These are phyloP conservation scores for Thinopyrum elongatum DNA, from an alignment of 176 grass and related monocot genomes.

Conservation along the genomic window DNA sequence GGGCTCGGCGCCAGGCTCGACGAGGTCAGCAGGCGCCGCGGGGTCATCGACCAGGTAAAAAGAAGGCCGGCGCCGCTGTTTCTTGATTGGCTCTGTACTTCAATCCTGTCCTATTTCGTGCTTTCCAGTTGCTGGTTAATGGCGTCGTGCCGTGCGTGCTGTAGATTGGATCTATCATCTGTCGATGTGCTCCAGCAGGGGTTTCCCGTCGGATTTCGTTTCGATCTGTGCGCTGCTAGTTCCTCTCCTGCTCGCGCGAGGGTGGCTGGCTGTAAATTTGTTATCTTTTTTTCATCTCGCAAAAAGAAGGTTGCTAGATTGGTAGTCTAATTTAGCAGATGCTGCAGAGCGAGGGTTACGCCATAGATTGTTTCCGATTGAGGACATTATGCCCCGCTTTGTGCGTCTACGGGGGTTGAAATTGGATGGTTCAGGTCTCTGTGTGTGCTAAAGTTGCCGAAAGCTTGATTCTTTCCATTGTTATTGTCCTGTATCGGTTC, in stretches of 20 bases:
- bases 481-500: not conserved
- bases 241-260: not conserved
- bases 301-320: not conserved
- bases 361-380: not conserved
- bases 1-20: constrained; percentile 63
- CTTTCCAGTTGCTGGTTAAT: not conserved
- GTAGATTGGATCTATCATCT: constrained; percentile 28
- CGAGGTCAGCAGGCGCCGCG: constrained; percentile 21
- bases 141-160: not conserved
- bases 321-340: not conserved
- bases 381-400: not conserved
- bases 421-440: not conserved
- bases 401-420: not conserved
- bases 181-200: not conserved
- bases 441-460: not conserved
- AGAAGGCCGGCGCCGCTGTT: no score
- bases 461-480: not conserved
- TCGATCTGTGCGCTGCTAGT: not conserved
- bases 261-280: not conserved
- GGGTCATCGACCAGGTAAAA: constrained; percentile 17
- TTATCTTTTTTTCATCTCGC: not conserved
- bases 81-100: not conserved
- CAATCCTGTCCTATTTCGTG: not conserved
- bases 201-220: not conserved
- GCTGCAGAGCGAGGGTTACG: not conserved